Evolutionary conservation across 768 basidiomycete species (phyloP), one percentile per base, ranked within the genome.

Genomic region (Pleurotus sapidus): DNA sequence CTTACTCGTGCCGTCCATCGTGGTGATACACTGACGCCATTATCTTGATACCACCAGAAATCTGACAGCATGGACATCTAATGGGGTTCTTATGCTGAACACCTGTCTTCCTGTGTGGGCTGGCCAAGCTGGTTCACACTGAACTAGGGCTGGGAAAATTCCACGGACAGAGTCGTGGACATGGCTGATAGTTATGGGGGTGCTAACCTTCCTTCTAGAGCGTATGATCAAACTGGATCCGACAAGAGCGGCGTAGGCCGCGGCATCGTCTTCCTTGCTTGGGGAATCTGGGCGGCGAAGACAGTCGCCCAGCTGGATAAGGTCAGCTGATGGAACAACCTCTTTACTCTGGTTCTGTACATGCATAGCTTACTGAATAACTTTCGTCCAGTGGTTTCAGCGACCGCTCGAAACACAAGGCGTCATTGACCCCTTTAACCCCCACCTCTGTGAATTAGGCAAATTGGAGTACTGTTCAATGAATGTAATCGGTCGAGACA

Each of bases 71-170:
- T 94, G 93, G 89, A 92, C 94, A 1, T 76, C 84, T 59, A 87
- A 88, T 57, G 95, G 95, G 50, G 95, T 98, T 40, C 77, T 97
- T 59, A 82, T 96, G 70, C 82, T 97, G 47, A 98, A 97, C 74
- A 91, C 93, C n/a, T 89, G 87, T 58, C 79, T 98, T 49, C 96
- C 95, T 2, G 95, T 97, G 39, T 82, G 84, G 55, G 88, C 89
- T 0, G 80, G 80, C 57, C 63, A 81, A 56, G 84, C 95, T 15
- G 90, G 83, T 38, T 94, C 93, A 51, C 95, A 97, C 71, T 82
- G 40, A 83, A 84, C 64, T 86, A 80, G 70, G 95, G 95, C 56
- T 97, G 95, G 95, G 93, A 97, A 69, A 71, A 80, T 50, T 97
- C 96, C 68, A 97, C 95, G 3, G 91, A 88, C 61, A 75, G 70